A percentile compares a stretch with the other conserved stretches of the same genome.
These are phyloP conservation scores for Xylariaceae sp. DNA, from an alignment of 2,329 filamentous ascomycete genomes.

Conservation along the genomic window DNA sequence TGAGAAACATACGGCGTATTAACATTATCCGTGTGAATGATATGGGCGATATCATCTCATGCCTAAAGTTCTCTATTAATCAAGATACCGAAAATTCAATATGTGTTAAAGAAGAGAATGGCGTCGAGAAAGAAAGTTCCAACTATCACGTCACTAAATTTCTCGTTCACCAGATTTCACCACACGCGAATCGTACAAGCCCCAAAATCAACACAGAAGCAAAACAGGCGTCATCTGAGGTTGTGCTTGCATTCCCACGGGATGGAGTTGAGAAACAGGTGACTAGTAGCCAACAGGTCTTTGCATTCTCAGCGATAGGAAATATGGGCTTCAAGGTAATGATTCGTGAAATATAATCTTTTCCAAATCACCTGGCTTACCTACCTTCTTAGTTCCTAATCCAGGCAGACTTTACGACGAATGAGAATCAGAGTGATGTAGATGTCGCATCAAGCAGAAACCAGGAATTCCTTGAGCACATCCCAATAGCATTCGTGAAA, in stretches of 20 bases:
- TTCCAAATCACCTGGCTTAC: background rate
- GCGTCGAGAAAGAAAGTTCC: conserved; percentile 37
- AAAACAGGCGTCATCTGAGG: conserved; percentile 38
- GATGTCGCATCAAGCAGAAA: conserved; percentile 47
- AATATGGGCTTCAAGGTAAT: conserved; percentile 48
- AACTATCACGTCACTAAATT: conserved; percentile 36
- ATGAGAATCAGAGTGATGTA: conserved; percentile 52
- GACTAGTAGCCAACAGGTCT: conserved; percentile 48
- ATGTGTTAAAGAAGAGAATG: conserved; percentile 8
- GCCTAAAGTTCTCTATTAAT: conserved; percentile 17
- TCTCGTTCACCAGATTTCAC: conserved; percentile 29
- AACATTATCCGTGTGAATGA: conserved; percentile 39
- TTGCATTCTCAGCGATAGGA: conserved; percentile 52
- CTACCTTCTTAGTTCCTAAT: conserved; percentile 47
- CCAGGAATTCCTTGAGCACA: conserved; percentile 39
- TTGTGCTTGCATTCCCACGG: conserved; percentile 55
- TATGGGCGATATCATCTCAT: conserved; percentile 13
- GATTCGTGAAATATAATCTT: background rate
- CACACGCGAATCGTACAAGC: conserved; percentile 43
- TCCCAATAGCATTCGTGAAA: conserved; percentile 48
- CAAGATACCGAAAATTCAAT: background rate
- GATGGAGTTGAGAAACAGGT: conserved; percentile 39
- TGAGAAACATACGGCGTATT: conserved; percentile 47
- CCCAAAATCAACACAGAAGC: conserved; percentile 33
- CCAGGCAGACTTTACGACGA: conserved; percentile 55